A percentile compares a stretch with the other conserved stretches of the same genome.
These are phyloP conservation scores for Papiliotrema fonsecae DNA, from an alignment of 1,284 basidiomycete genomes.

Conservation along the genomic window DNA sequence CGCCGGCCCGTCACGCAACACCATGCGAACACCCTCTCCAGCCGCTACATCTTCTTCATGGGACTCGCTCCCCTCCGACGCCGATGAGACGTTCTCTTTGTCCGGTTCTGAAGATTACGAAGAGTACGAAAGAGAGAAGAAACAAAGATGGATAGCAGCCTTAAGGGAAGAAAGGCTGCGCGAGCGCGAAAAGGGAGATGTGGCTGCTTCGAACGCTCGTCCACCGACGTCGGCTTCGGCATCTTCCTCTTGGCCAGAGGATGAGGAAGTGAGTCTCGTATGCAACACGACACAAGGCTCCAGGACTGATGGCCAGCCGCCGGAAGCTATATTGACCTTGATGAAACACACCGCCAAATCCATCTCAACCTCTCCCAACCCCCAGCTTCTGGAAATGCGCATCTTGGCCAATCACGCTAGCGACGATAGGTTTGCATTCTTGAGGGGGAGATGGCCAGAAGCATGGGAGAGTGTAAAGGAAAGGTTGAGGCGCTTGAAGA, in stretches of 20 bases:
- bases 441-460: conserved; percentile 65
- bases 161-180: conserved; percentile 60
- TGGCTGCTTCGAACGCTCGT: conserved; percentile 27
- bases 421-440: conserved; percentile 67
- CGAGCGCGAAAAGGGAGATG: conserved; percentile 39
- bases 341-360: conserved; percentile 71
- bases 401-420: conserved; percentile 75
- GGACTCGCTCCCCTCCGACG: conserved; percentile 74
- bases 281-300: background rate
- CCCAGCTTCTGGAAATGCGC: conserved; percentile 74
- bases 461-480: conserved; percentile 54
- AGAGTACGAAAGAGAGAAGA: conserved; percentile 59
- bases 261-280: conserved; percentile 59
- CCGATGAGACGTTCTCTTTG: conserved; percentile 75
- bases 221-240: conserved; percentile 45
- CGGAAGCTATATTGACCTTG: conserved; percentile 58
- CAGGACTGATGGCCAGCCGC: conserved; percentile 54
- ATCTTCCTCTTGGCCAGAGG: conserved; percentile 57
- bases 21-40: conserved; percentile 9
- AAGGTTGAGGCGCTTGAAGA: conserved; percentile 11
- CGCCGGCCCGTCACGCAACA: too few relatives aligned
- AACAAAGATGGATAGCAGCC: conserved; percentile 58
- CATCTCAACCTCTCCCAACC: conserved; percentile 63
- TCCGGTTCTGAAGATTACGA: conserved; percentile 62
- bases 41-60: conserved; percentile 53